A percentile compares a stretch with the other conserved stretches of the same genome.
These are phyloP conservation scores for Suhomyces sp. DNA, from an alignment of 805 yeast genomes.

Conservation along the genomic window DNA sequence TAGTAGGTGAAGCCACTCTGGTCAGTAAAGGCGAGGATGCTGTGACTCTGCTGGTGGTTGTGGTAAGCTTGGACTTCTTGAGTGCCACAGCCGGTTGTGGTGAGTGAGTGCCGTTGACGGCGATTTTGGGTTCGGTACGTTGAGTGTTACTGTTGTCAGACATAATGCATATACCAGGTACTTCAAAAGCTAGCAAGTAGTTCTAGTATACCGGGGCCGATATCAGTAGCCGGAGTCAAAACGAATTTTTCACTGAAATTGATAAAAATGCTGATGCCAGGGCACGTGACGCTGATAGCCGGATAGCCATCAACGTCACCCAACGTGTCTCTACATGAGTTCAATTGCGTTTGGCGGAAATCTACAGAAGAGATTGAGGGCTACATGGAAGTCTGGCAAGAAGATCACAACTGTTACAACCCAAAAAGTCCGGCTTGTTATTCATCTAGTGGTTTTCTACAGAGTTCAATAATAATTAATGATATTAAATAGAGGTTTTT, in stretches of 20 bases:
- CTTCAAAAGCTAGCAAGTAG: background rate
- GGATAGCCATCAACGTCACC: background rate
- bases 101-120: conserved; percentile 14
- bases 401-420: no score
- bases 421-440: background rate
- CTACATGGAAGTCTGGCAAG: no score
- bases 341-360: no score
- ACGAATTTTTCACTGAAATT: background rate
- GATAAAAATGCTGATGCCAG: background rate
- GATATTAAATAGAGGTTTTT: background rate
- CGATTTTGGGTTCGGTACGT: background rate
- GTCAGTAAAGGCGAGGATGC: conserved; percentile 60
- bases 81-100: conserved; percentile 20
- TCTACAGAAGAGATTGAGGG: no score
- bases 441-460: no score
- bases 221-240: background rate
- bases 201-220: background rate
- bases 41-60: background rate
- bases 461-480: background rate
- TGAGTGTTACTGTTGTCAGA: background rate
- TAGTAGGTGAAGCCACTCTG: conserved; percentile 79
- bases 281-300: background rate
- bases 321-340: no score
- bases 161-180: background rate
- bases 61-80: conserved; percentile 6